Evolutionary conservation across 225 moss, liverwort and hornwort species (phyloP).

Genomic region (Polytrichum commune): DNA sequence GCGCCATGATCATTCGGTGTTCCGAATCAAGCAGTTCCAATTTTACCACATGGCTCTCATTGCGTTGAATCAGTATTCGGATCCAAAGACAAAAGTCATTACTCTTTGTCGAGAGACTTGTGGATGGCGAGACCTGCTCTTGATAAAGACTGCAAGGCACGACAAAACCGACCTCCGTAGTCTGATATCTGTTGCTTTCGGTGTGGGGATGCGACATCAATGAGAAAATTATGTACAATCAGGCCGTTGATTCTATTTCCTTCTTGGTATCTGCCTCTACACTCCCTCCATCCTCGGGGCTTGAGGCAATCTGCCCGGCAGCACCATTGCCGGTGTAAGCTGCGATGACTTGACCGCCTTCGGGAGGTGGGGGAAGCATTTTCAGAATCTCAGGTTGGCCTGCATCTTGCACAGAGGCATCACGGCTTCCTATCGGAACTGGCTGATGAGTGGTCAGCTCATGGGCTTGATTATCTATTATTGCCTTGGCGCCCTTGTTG

Average conservation of each 20-base stretch:
- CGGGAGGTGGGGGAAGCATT: slow-evolving; percentile 60
- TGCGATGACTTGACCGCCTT: slow-evolving; percentile 36
- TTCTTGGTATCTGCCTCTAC: slow-evolving; percentile 56
- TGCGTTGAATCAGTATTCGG: no score
- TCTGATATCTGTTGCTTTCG: no score
- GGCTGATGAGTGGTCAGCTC: slow-evolving; percentile 66
- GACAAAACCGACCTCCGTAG: no score
- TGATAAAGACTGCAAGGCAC: no score
- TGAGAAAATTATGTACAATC: neutral
- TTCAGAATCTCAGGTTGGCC: slow-evolving; percentile 55
- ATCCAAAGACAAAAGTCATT: no score
- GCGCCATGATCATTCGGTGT: no score
- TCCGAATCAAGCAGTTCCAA: no score
- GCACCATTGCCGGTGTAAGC: slow-evolving; percentile 32
- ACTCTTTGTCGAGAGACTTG: no score
- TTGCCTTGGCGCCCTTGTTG: slow-evolving; percentile 58
- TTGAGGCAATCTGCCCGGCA: slow-evolving; percentile 78
- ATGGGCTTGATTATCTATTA: slow-evolving; percentile 13
- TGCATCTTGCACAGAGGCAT: slow-evolving; percentile 22
- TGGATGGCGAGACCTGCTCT: no score
- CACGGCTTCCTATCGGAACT: slow-evolving; percentile 46
- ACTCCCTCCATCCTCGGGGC: slow-evolving; percentile 90
- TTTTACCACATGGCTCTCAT: no score
- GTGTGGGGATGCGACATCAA: no score
- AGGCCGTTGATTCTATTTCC: slow-evolving; percentile 53